Evolutionary conservation across 495 filamentous ascomycete species (phyloP).

Genomic region (Daldinia caldariorum): DNA sequence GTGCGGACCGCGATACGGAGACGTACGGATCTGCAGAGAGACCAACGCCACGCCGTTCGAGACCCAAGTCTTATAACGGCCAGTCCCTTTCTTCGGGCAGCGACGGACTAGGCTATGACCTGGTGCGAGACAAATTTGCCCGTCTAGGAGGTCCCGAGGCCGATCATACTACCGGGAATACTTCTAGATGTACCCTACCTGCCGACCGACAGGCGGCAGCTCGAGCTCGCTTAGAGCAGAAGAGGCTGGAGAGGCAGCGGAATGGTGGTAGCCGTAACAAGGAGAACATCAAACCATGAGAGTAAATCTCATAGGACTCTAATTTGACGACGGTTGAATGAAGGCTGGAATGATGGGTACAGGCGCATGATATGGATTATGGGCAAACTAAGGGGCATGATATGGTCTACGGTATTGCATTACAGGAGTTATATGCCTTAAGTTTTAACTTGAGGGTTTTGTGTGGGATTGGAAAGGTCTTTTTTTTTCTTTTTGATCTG

Average conservation of each 20-base stretch:
- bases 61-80: conserved; percentile 44
- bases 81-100: conserved; percentile 36
- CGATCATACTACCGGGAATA: conserved; percentile 46
- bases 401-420: conserved; percentile 39
- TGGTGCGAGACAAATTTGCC: conserved; percentile 55
- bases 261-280: conserved; percentile 50
- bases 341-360: background rate
- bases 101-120: conserved; percentile 47
- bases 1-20: conserved; percentile 11
- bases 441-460: too few species aligned
- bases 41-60: conserved; percentile 37
- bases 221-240: conserved; percentile 68
- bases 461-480: too few species aligned
- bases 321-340: background rate
- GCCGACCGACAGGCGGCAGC: conserved; percentile 71
- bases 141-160: conserved; percentile 49
- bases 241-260: conserved; percentile 53
- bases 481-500: too few species aligned
- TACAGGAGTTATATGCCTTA: conserved; percentile 17
- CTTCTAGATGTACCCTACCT: conserved; percentile 60
- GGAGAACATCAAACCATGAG: conserved; percentile 55
- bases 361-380: background rate
- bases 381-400: conserved; percentile 13
- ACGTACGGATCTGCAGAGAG: conserved; percentile 32
- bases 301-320: background rate